Conservation (phyloP, 192 early-diverging fungal species). For the Podila horticola region DNA sequence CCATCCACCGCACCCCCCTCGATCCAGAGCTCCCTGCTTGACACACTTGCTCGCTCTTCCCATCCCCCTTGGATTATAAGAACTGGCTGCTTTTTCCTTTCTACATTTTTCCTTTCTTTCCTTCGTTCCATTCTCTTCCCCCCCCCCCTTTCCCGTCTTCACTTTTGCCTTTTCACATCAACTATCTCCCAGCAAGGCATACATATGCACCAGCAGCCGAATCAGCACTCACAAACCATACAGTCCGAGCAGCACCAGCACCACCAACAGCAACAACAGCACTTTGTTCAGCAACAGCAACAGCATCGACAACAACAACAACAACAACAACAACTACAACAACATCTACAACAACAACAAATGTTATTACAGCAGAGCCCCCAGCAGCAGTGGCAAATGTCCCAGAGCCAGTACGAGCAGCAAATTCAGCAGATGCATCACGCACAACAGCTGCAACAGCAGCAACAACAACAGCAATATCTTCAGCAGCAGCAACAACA, state of each 20-base stretch:
- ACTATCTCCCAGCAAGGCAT: not conserved
- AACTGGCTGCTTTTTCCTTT: not conserved
- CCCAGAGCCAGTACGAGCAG: constrained; percentile 1
- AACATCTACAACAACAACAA: constrained; percentile 34
- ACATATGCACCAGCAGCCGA: constrained; percentile 2
- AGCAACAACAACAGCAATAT: not conserved
- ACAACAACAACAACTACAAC: constrained; percentile 29
- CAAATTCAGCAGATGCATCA: not conserved
- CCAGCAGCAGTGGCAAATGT: constrained; percentile 14
- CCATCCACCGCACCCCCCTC: too few species aligned
- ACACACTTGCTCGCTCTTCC: too few species aligned
- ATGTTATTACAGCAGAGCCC: constrained; percentile 26
- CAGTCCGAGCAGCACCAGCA: not conserved
- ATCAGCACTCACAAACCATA: not conserved
- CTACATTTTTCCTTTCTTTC: not conserved
- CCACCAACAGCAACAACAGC: constrained; percentile 5
- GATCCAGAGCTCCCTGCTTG: too few species aligned
- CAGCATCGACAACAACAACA: constrained; percentile 18
- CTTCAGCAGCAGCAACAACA: not conserved
- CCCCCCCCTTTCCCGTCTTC: not conserved
- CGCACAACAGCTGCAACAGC: constrained; percentile 10
- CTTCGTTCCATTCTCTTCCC: not conserved
- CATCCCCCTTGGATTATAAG: too few species aligned
- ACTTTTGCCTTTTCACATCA: not conserved
- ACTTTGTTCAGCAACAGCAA: not conserved